phyloP scores from a whole-genome alignment of 352 stramenopile species.

The Phytophthora multivora region DNA sequence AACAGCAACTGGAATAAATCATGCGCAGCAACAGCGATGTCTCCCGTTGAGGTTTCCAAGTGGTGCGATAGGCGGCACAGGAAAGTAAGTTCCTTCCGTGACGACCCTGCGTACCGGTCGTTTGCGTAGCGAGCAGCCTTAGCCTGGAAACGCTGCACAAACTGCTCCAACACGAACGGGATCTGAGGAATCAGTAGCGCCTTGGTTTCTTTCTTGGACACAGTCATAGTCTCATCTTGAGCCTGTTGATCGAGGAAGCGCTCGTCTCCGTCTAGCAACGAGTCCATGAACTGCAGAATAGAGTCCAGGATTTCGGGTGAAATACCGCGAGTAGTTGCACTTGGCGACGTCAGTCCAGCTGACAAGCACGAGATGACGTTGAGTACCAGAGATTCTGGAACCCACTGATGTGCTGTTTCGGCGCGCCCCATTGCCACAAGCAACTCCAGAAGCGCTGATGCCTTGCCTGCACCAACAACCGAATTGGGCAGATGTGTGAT shows the following conservation, averaged over 20 bases:
- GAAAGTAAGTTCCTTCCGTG: conserved; percentile 81
- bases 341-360: conserved; percentile 45
- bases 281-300: conserved; percentile 79
- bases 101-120: conserved; percentile 81
- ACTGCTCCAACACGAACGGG: conserved; percentile 78
- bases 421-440: conserved; percentile 67
- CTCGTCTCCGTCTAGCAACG: conserved; percentile 80
- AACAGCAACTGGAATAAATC: conserved; percentile 87
- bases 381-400: conserved; percentile 43
- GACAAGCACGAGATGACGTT: conserved; percentile 75
- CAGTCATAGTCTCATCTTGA: conserved; percentile 30
- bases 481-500: conserved; percentile 73
- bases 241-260: conserved; percentile 15
- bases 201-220: conserved; percentile 4
- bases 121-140: conserved; percentile 78
- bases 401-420: conserved; percentile 39
- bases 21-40: conserved; percentile 48
- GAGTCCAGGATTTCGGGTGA: conserved; percentile 69
- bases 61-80: conserved; percentile 78
- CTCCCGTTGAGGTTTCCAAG: conserved; percentile 45
- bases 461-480: conserved; percentile 75
- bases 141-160: conserved; percentile 81
- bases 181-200: conserved; percentile 71
- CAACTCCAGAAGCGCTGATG: conserved; percentile 79
- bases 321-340: conserved; percentile 47